These are phyloP conservation scores for Metschnikowia lunata DNA, from an alignment of 805 yeast species.

Conservation along the genomic window DNA sequence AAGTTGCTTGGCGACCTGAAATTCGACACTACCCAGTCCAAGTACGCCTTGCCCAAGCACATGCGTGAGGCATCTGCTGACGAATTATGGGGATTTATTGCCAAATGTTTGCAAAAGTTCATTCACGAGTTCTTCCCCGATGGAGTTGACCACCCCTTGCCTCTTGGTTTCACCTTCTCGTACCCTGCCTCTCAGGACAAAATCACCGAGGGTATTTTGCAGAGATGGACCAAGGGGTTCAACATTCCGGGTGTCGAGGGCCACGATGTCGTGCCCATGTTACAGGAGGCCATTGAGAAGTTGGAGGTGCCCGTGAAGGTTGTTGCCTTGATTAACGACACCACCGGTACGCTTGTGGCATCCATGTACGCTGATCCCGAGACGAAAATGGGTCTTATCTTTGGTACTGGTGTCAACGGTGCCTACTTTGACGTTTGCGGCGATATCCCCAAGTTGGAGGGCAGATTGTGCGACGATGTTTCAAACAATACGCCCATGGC, in stretches of 20 bases:
- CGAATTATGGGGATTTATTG: slow-evolving; percentile 81
- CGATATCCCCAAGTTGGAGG: slow-evolving; percentile 78
- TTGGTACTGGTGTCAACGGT: slow-evolving; percentile 97
- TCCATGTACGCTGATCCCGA: slow-evolving; percentile 86
- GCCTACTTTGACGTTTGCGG: slow-evolving; percentile 80
- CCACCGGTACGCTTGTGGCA: slow-evolving; percentile 95
- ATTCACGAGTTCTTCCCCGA: slow-evolving; percentile 63
- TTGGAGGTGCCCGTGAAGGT: slow-evolving; percentile 73
- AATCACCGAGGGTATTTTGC: slow-evolving; percentile 81
- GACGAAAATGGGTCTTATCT: slow-evolving; percentile 91
- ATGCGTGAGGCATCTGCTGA: slow-evolving; percentile 78
- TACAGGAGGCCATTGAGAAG: slow-evolving; percentile 67
- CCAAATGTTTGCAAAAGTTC: slow-evolving; percentile 70
- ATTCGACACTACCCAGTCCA: slow-evolving; percentile 83
- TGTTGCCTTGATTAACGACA: slow-evolving; percentile 91
- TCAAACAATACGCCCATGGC: slow-evolving; percentile 73
- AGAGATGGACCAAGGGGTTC: slow-evolving; percentile 97
- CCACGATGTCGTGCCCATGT: slow-evolving; percentile 87
- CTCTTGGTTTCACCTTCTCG: slow-evolving; percentile 92
- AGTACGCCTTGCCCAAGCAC: slow-evolving; percentile 70
- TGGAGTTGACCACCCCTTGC: slow-evolving; percentile 54
- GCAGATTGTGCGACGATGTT: slow-evolving; percentile 61
- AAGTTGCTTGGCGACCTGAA: slow-evolving; percentile 76
- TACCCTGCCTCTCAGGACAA: slow-evolving; percentile 83
- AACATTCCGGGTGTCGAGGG: slow-evolving; percentile 93